phyloP scores from a whole-genome alignment of 257 asterid species.

The Fraxinus pennsylvanica region DNA sequence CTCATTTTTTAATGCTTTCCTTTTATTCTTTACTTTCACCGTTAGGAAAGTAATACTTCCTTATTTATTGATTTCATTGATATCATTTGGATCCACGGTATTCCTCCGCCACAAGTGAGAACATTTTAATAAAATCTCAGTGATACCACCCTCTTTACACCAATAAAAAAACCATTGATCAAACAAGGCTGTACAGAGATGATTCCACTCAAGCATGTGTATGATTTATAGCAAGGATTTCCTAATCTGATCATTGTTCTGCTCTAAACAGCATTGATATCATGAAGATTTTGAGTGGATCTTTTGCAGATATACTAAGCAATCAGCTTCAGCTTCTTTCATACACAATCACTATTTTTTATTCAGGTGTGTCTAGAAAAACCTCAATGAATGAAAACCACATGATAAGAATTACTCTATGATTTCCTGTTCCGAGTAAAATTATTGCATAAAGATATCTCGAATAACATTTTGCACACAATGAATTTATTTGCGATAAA shows the following conservation, averaged over 20 bases:
- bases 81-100: too few species aligned
- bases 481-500: not conserved
- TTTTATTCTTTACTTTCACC: too few species aligned
- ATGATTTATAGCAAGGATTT: not conserved
- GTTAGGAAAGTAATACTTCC: too few species aligned
- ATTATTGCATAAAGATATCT: constrained; percentile 1
- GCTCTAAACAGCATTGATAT: not conserved
- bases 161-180: too few species aligned
- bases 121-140: too few species aligned
- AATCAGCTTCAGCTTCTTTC: not conserved
- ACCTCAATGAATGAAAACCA: not conserved
- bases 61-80: too few species aligned
- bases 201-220: too few species aligned
- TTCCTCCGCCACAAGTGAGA: too few species aligned
- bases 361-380: not conserved
- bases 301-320: constrained; percentile 2
- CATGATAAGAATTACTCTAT: not conserved
- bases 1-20: too few species aligned
- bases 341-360: not conserved
- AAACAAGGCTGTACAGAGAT: too few species aligned
- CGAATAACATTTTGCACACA: not conserved
- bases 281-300: not conserved
- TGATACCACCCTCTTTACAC: too few species aligned
- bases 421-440: not conserved
- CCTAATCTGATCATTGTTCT: not conserved